Percentiles rank a stretch among this genome's conserved stretches.
Conservation (phyloP, 1,139 yeast genomes). For the Hemisphaericaspora xylanilytica region DNA sequence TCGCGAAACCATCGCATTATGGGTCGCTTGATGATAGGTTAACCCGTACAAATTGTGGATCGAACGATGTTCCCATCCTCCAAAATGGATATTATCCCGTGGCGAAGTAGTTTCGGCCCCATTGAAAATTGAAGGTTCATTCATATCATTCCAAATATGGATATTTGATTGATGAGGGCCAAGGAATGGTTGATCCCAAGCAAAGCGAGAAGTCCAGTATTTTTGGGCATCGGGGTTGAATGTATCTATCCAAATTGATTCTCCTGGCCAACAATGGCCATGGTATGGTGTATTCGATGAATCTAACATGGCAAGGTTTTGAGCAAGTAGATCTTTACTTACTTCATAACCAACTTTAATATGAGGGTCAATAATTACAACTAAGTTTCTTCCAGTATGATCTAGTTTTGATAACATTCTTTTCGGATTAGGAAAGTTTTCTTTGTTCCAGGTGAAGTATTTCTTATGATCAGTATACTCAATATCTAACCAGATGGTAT, state of each 20-base stretch:
- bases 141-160: conserved; percentile 97
- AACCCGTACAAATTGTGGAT: conserved; percentile 84
- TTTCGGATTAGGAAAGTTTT: conserved; percentile 71
- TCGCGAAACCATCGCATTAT: conserved; percentile 57
- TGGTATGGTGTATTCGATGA: conserved; percentile 44
- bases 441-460: conserved; percentile 87
- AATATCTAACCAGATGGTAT: conserved; percentile 91
- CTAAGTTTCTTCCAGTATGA: conserved; percentile 74
- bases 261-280: conserved; percentile 99
- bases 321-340: conserved; percentile 49
- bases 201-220: conserved; percentile 54
- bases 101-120: conserved; percentile 95
- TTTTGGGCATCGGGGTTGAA: conserved; percentile 59
- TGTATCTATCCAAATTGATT: conserved; percentile 89
- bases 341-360: conserved; percentile 68
- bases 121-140: conserved; percentile 90
- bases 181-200: conserved; percentile 37
- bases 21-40: conserved; percentile 78
- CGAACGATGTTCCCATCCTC: conserved; percentile 86
- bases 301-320: conserved; percentile 42
- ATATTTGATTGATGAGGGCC: conserved; percentile 51
- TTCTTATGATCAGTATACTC: conserved; percentile 85
- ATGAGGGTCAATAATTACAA: conserved; percentile 90
- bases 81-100: conserved; percentile 73
- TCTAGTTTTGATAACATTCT: conserved; percentile 63